phyloP scores from a whole-genome alignment of 75 land plant genomes.

The Adiantum capillusveneris region DNA sequence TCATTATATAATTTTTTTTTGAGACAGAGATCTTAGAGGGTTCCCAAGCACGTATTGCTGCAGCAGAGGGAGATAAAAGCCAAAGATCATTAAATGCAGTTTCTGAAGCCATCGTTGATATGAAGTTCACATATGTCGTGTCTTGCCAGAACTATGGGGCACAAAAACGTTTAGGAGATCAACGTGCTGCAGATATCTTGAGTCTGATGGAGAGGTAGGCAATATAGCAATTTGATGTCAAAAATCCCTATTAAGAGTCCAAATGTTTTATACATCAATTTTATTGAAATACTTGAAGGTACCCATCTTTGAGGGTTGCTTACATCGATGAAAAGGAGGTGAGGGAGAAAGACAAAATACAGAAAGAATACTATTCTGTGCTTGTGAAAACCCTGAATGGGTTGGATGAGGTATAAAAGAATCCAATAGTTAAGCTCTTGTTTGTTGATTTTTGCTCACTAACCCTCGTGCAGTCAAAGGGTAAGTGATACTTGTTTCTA shows the following conservation, averaged over 20 bases:
- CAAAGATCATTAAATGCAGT: constrained; percentile 82
- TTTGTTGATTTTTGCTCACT: background rate
- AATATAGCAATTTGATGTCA: too few relatives aligned
- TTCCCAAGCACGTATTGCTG: constrained; percentile 51
- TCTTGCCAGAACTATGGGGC: constrained; percentile 96
- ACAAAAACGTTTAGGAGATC: constrained; percentile 82
- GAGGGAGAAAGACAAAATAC: constrained; percentile 51
- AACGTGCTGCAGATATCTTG: constrained; percentile 81
- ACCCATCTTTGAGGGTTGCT: constrained; percentile 94
- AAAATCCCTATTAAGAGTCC: background rate
- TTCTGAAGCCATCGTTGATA: constrained; percentile 85
- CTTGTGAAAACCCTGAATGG: constrained; percentile 81
- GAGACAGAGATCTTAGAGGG: constrained; percentile 79
- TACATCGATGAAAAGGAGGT: constrained; percentile 97
- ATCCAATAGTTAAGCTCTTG: background rate
- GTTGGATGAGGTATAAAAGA: constrained; percentile 33
- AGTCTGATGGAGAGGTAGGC: constrained; percentile 92
- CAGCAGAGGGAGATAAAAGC: constrained; percentile 66
- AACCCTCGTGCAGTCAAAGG: background rate
- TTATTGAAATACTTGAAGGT: constrained; percentile 29
- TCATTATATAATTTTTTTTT: background rate
- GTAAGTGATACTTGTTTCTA: too few relatives aligned
- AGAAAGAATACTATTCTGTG: constrained; percentile 91
- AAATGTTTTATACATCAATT: background rate
- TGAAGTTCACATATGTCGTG: constrained; percentile 98